phyloP scores from a whole-genome alignment of 2,329 filamentous ascomycete species.

The Teratosphaeria gauchensis region DNA sequence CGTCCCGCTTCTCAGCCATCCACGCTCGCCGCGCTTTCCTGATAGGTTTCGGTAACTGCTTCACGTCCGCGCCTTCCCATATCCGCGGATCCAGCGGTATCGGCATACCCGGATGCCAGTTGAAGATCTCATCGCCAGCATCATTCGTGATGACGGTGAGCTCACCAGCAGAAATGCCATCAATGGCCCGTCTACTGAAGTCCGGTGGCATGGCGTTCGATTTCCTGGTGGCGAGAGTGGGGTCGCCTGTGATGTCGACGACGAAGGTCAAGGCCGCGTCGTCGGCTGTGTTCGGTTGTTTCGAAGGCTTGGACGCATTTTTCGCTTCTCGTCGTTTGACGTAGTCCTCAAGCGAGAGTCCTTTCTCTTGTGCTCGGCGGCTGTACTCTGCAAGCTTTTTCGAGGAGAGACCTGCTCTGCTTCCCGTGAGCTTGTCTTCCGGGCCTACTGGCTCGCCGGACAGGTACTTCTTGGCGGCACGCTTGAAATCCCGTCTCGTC shows the following conservation, averaged over 20 bases:
- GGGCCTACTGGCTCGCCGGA: slow-evolving; percentile 1
- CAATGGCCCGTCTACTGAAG: not conserved
- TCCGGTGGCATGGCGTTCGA: not conserved
- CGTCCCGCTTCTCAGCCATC: slow-evolving; percentile 9
- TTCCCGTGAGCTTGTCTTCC: not conserved
- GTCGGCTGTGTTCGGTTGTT: not conserved
- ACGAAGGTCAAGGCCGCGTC: slow-evolving; percentile 4
- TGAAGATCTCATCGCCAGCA: slow-evolving; percentile 9
- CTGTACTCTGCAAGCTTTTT: slow-evolving; percentile 25
- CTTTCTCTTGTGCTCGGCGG: slow-evolving; percentile 28
- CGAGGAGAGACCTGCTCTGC: slow-evolving; percentile 11
- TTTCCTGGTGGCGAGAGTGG: not conserved
- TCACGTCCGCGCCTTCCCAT: slow-evolving; percentile 11
- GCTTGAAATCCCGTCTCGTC: slow-evolving; percentile 10
- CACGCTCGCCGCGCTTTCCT: slow-evolving; percentile 11
- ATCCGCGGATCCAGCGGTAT: slow-evolving; percentile 11
- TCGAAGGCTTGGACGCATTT: not conserved
- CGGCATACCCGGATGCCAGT: slow-evolving; percentile 2
- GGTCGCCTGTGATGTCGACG: slow-evolving; percentile 10
- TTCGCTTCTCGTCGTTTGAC: slow-evolving; percentile 13
- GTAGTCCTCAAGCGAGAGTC: slow-evolving; percentile 28
- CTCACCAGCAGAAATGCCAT: not conserved
- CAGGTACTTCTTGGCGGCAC: slow-evolving; percentile 8
- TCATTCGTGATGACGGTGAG: slow-evolving; percentile 5
- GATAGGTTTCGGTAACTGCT: slow-evolving; percentile 12